Evolutionary conservation across 257 asterid genomes (phyloP).

Genomic region (Nicotiana benthamiana): DNA sequence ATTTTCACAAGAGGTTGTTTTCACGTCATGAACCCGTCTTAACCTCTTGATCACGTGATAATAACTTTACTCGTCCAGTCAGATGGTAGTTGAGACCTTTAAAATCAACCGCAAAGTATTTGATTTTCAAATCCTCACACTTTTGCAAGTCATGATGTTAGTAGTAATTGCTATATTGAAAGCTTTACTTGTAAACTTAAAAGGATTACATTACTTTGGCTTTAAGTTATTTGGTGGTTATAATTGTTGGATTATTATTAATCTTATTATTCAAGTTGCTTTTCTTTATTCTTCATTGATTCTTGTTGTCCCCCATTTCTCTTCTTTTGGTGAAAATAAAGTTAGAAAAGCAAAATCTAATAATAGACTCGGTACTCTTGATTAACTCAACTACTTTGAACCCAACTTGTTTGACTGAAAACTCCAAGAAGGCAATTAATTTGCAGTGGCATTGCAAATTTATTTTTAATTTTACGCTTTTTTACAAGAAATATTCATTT

Average conservation of each 20-base stretch:
- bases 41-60: too few relatives aligned
- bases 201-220: neutral
- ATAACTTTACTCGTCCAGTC: too few relatives aligned
- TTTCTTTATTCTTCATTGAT: conserved; percentile 4
- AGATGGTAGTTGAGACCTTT: too few relatives aligned
- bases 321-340: neutral
- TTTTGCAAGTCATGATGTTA: conserved; percentile 1
- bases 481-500: too few relatives aligned
- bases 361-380: neutral
- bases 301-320: neutral
- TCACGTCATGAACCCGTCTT: too few relatives aligned
- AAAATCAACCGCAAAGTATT: neutral
- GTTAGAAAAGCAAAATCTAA: neutral
- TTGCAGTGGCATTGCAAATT: neutral
- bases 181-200: neutral
- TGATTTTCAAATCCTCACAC: neutral
- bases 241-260: neutral
- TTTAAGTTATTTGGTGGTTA: conserved; percentile 1
- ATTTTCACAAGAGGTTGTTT: too few relatives aligned
- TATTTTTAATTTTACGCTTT: too few relatives aligned
- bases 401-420: neutral
- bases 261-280: neutral
- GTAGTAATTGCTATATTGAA: neutral
- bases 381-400: neutral
- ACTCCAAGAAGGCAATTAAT: neutral